Conservation (phyloP, 2,329 filamentous ascomycete genomes). For the Stachybotrys chlorohalonatus region DNA sequence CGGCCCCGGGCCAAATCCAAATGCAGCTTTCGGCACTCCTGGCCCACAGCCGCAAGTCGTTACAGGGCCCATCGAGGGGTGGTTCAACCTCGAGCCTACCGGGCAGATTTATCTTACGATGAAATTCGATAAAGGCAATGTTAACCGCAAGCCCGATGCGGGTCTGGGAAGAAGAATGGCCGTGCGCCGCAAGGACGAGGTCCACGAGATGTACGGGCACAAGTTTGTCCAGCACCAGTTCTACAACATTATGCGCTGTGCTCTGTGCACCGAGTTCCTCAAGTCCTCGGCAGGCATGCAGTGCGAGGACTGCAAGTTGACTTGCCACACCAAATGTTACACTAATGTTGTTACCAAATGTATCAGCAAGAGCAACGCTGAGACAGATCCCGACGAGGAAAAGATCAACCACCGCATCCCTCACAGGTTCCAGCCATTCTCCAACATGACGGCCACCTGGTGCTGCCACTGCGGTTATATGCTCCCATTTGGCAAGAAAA, state of each 20-base stretch:
- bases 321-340: slow-evolving; percentile 97
- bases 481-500: slow-evolving; percentile 88
- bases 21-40: slow-evolving; percentile 22
- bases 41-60: slow-evolving; percentile 39
- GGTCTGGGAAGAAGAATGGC: slow-evolving; percentile 92
- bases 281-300: slow-evolving; percentile 99
- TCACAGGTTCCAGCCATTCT: slow-evolving; percentile 93
- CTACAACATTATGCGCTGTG: slow-evolving; percentile 99
- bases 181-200: slow-evolving; percentile 92
- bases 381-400: slow-evolving; percentile 96
- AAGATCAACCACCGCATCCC: slow-evolving; percentile 99
- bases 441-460: slow-evolving; percentile 98
- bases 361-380: slow-evolving; percentile 98
- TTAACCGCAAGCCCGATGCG: slow-evolving; percentile 73
- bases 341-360: slow-evolving; percentile 96
- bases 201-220: slow-evolving; percentile 98
- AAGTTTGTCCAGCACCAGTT: slow-evolving; percentile 98
- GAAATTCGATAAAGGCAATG: slow-evolving; percentile 85
- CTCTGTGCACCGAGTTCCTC: slow-evolving; percentile 93
- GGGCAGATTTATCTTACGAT: slow-evolving; percentile 87
- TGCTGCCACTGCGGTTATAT: slow-evolving; percentile 98
- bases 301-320: slow-evolving; percentile 99
- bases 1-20: slow-evolving; percentile 19
- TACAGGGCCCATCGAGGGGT: slow-evolving; percentile 70
- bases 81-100: slow-evolving; percentile 94